A percentile compares a stretch with the other conserved stretches of the same genome.
These are phyloP conservation scores for Hansenula anomala DNA, from an alignment of 1,139 yeast genomes.

Conservation along the genomic window DNA sequence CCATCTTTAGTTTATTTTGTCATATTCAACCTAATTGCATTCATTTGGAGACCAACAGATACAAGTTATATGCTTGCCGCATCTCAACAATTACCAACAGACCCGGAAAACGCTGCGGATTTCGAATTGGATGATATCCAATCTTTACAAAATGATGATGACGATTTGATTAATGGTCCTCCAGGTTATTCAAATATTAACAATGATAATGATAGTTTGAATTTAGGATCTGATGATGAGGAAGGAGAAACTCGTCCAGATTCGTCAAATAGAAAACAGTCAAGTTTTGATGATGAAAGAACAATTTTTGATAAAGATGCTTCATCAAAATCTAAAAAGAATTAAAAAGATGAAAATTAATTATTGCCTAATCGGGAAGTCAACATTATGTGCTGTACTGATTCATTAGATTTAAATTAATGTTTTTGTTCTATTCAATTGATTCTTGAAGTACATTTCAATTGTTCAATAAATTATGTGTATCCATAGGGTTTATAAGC, in stretches of 20 bases:
- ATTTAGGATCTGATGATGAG: slow-evolving; percentile 17
- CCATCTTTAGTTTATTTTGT: slow-evolving; percentile 83
- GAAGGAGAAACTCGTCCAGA: slow-evolving; percentile 3
- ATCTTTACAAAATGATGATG: slow-evolving; percentile 43
- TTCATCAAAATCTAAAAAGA: too few relatives aligned
- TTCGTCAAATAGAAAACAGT: not conserved
- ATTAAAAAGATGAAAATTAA: too few relatives aligned
- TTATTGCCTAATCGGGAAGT: too few relatives aligned
- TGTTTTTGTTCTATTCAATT: too few relatives aligned
- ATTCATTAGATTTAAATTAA: too few relatives aligned
- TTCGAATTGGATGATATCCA: slow-evolving; percentile 75
- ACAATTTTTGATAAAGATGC: not conserved
- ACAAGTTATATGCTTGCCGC: slow-evolving; percentile 93
- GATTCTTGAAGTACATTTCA: too few relatives aligned
- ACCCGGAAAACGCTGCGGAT: slow-evolving; percentile 67
- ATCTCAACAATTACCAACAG: slow-evolving; percentile 87
- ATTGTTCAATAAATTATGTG: too few relatives aligned
- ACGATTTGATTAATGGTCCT: slow-evolving; percentile 13
- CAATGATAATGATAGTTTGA: slow-evolving; percentile 20
- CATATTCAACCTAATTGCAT: slow-evolving; percentile 79
- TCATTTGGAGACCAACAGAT: slow-evolving; percentile 97
- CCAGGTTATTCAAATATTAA: slow-evolving; percentile 13
- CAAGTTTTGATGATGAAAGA: slow-evolving; percentile 1
- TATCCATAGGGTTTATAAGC: too few relatives aligned
- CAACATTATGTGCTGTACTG: too few relatives aligned